Evolutionary conservation across 2,329 filamentous ascomycete species (phyloP).

Genomic region (Ophiocordyceps polyrhachis-furcata): DNA sequence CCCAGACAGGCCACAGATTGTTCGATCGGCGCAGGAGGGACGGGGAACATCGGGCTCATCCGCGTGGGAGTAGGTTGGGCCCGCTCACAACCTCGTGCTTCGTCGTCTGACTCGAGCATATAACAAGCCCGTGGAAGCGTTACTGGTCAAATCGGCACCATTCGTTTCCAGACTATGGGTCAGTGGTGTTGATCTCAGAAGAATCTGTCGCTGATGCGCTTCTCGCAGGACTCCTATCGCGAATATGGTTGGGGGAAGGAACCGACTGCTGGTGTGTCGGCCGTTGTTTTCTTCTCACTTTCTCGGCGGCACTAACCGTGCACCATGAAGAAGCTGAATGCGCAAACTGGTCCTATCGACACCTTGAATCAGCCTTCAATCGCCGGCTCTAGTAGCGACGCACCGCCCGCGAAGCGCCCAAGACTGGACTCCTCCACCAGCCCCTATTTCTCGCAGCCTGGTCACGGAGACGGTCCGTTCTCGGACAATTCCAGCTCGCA

Average conservation of each 20-base stretch:
- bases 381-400: neutral
- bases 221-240: neutral
- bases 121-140: conserved; percentile 12
- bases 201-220: neutral
- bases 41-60: conserved; percentile 7
- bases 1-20: conserved; percentile 3
- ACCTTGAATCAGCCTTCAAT: conserved; percentile 1
- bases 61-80: conserved; percentile 14
- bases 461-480: conserved; percentile 1
- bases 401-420: conserved; percentile 1
- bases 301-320: neutral
- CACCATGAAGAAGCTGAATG: neutral
- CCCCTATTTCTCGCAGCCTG: neutral
- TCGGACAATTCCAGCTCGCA: neutral
- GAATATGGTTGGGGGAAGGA: neutral
- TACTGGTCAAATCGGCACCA: conserved; percentile 16
- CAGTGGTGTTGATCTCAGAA: conserved; percentile 4
- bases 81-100: neutral
- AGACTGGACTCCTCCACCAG: neutral
- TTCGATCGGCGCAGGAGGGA: neutral
- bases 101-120: neutral
- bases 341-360: neutral
- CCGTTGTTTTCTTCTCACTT: neutral
- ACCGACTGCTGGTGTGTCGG: neutral
- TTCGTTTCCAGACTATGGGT: conserved; percentile 25